Evolutionary conservation across 2,329 filamentous ascomycete species (phyloP).

Genomic region (Pseudocercospora pini-densiflorae): DNA sequence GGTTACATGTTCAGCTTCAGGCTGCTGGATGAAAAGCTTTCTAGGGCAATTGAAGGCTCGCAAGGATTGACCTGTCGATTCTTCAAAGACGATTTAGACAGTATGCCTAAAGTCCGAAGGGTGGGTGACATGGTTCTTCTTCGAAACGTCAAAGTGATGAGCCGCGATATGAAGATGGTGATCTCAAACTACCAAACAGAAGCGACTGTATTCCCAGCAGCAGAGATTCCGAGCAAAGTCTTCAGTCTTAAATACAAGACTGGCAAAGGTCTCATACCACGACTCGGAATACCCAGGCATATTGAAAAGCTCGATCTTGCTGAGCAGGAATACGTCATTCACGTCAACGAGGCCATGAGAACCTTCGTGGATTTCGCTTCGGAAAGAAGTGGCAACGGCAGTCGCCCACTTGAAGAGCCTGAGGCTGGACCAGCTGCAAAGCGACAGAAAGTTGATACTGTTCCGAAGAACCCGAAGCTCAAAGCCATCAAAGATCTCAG

Average conservation of each 20-base stretch:
- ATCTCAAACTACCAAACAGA: constrained; percentile 34
- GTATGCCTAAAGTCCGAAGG: constrained; percentile 47
- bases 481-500: constrained; percentile 66
- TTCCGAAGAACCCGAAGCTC: constrained; percentile 55
- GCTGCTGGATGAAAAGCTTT: constrained; percentile 43
- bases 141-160: constrained; percentile 43
- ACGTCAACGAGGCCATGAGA: constrained; percentile 32
- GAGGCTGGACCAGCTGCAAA: constrained; percentile 17
- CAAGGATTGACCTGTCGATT: constrained; percentile 56
- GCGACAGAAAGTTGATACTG: constrained; percentile 10
- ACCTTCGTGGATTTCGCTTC: constrained; percentile 1
- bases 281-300: constrained; percentile 24
- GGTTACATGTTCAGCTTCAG: constrained; percentile 42
- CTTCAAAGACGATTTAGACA: constrained; percentile 56
- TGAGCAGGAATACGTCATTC: constrained; percentile 43
- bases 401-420: not conserved
- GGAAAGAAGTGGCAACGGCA: not conserved
- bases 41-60: constrained; percentile 19
- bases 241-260: constrained; percentile 35
- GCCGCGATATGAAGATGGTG: constrained; percentile 25
- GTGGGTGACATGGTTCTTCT: constrained; percentile 69
- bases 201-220: constrained; percentile 32
- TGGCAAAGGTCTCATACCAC: constrained; percentile 22
- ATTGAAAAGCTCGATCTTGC: constrained; percentile 25
- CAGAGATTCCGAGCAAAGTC: constrained; percentile 33